Evolutionary conservation across 2,329 filamentous ascomycete species (phyloP), one percentile per base, ranked within the genome.

Genomic region (Cladosporium sp.): DNA sequence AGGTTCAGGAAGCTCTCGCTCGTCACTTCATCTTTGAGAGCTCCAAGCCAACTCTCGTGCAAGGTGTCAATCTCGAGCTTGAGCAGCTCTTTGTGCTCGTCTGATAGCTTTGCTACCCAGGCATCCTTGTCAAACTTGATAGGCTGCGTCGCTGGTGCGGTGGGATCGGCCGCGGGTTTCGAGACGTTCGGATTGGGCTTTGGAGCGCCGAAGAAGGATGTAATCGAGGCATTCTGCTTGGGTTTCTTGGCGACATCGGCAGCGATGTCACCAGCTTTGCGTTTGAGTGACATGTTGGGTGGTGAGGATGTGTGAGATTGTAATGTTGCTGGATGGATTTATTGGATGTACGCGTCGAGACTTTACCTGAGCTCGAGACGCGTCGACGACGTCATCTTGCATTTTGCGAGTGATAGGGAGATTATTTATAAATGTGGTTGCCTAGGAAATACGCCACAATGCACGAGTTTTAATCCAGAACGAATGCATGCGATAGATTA

Each of bases 1-100:
- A 99, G 80, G 2, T 91, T 87, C 57, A 99, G 82, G 75, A 99
- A 99, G 67, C 93, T 90, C 28, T 88, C 87, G 66, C 84, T 89
- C 0, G 87, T 82, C 49, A 99, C 82, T 71, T 97, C 93, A 68
- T 96, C 92, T 78, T 96, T 96, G 66, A 99, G 85, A 70, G 91
- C 88, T 18, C 89, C 88, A 68, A 99, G 84, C 94, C 95, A 99
- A 81, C 90, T 96, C 67, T 93, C 91, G 76, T 97, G 87, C 68
- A 99, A 82, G 0, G 93, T 97, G 54, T 96, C 88, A 71, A 99
- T 97, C 81, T 99, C 95, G 49, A 99, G 85, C 75, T 91, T 84
- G 59, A 99, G 85, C 57, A 98, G 83, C 62, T 90, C 85, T 75
- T 88, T 92, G 78, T 97, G 92, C 80, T 99, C 95, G 0, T 86